Evolutionary conservation across 345 rosid species (phyloP), one percentile per base, ranked within the genome.

Genomic region (Anastatica hierochuntica): DNA sequence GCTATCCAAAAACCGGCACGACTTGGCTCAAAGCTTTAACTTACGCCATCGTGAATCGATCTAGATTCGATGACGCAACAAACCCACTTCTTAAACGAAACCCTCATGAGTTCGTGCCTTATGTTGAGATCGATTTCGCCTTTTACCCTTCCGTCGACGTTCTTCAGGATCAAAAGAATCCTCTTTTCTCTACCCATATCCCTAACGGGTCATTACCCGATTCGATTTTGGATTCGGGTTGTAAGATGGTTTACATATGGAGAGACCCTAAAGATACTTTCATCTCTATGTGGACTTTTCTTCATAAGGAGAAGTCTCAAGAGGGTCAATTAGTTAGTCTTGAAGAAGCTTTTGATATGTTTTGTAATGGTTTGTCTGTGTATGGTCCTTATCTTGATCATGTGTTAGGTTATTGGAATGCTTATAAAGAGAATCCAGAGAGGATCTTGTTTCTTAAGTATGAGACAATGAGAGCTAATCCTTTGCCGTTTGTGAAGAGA

Each of bases 21-120:
- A 72, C 76, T 9, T 72, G 76, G 76, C 76, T 72, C 55, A 72
- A 66, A 30, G 72, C 76, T 0, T 4, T 72, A 3, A 66, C 69
- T 2, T 72, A 43, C 31, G 66, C 69, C 0, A 72, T 72, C 56
- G 60, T 40, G 0, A 51, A 72, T 3, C 71, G 72, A 1, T 44
- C 60, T 26, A 40, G 65, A 0, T 62, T 51, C 53, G 14, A 38
- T 42, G 73, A 69, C 10, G 24, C 59, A 0, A n/a, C 46, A 0
- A 61, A 62, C 51, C 68, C 64, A 0, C 66, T 66, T 15, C 64
- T 50, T 46, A 61, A 62, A 30, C 49, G 62, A 1, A 49, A 49
- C 61, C 72, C 76, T 4, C 76, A 66, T n/a, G n/a, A n/a, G n/a
- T n/a, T n/a, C n/a, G n/a, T n/a, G n/a, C n/a, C n/a, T n/a, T n/a